Percentiles rank a stretch among this genome's conserved stretches.
These are phyloP conservation scores for Cadophora gregata DNA, from an alignment of 2,329 filamentous ascomycete genomes.

Conservation along the genomic window DNA sequence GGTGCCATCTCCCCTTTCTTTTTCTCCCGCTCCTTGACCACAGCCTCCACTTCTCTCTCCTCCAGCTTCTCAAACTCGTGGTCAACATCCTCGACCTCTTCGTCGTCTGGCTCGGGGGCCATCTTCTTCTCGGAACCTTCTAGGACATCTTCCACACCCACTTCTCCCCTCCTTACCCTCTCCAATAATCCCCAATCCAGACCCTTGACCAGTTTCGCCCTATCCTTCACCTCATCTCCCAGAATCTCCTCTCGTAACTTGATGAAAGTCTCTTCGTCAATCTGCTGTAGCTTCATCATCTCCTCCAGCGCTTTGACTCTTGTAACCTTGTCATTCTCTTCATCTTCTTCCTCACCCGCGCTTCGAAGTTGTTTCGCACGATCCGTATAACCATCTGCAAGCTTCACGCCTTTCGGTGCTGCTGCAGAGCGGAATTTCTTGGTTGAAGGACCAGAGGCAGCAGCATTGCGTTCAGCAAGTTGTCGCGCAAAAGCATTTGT, in stretches of 20 bases:
- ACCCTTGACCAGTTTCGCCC: slow-evolving; percentile 90
- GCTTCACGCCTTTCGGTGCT: slow-evolving; percentile 81
- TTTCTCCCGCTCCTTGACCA: slow-evolving; percentile 52
- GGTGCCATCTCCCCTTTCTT: slow-evolving; percentile 68
- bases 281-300: slow-evolving; percentile 80
- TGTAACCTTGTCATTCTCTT: slow-evolving; percentile 60
- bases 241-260: slow-evolving; percentile 76
- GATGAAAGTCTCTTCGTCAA: slow-evolving; percentile 81
- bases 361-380: slow-evolving; percentile 71
- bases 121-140: slow-evolving; percentile 37
- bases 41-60: slow-evolving; percentile 57
- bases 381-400: slow-evolving; percentile 84
- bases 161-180: slow-evolving; percentile 70
- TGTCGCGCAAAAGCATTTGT: slow-evolving; percentile 79
- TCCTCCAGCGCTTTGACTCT: slow-evolving; percentile 82
- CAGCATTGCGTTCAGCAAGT: slow-evolving; percentile 69
- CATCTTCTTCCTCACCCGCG: slow-evolving; percentile 55
- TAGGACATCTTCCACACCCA: slow-evolving; percentile 55
- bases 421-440: slow-evolving; percentile 79
- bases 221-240: slow-evolving; percentile 71
- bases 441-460: slow-evolving; percentile 49
- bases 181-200: slow-evolving; percentile 83
- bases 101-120: slow-evolving; percentile 44
- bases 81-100: slow-evolving; percentile 59
- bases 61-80: slow-evolving; percentile 69